Conservation (phyloP, 805 yeast species). For the Yarrowia sp. region DNA sequence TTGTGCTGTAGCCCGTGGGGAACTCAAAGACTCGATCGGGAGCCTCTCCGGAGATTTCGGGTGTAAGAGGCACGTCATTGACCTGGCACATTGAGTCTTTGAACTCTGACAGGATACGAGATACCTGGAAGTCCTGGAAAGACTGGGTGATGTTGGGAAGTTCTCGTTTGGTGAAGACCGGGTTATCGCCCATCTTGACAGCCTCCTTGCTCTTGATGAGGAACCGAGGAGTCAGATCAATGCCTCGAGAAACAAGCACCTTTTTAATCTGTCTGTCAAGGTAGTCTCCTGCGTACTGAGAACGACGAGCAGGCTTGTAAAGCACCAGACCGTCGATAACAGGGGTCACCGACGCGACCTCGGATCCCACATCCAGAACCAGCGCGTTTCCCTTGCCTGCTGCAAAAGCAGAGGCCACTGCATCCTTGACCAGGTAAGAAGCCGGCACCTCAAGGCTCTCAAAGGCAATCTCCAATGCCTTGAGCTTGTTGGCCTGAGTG, state of each 20-base stretch:
- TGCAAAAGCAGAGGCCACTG: slow-evolving; percentile 91
- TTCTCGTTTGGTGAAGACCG: slow-evolving; percentile 36
- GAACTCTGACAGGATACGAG: slow-evolving; percentile 49
- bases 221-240: slow-evolving; percentile 49
- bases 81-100: slow-evolving; percentile 44
- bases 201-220: slow-evolving; percentile 48
- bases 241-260: slow-evolving; percentile 40
- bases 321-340: slow-evolving; percentile 42
- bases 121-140: slow-evolving; percentile 55
- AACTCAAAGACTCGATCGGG: slow-evolving; percentile 52
- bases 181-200: slow-evolving; percentile 40
- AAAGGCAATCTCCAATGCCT: slow-evolving; percentile 66
- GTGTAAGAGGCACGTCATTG: slow-evolving; percentile 46
- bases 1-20: slow-evolving; percentile 59
- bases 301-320: slow-evolving; percentile 51
- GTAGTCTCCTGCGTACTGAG: slow-evolving; percentile 71
- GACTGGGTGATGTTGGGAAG: slow-evolving; percentile 45
- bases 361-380: slow-evolving; percentile 76
- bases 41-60: slow-evolving; percentile 35
- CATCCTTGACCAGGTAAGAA: slow-evolving; percentile 71
- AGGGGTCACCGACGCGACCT: slow-evolving; percentile 57
- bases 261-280: slow-evolving; percentile 54
- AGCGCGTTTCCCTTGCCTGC: slow-evolving; percentile 68
- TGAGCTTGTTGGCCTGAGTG: slow-evolving; percentile 59
- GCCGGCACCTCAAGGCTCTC: slow-evolving; percentile 76